Evolutionary conservation across 441 rosid species (phyloP), one percentile per base, ranked within the genome.

Genomic region (Croton laevigatus): DNA sequence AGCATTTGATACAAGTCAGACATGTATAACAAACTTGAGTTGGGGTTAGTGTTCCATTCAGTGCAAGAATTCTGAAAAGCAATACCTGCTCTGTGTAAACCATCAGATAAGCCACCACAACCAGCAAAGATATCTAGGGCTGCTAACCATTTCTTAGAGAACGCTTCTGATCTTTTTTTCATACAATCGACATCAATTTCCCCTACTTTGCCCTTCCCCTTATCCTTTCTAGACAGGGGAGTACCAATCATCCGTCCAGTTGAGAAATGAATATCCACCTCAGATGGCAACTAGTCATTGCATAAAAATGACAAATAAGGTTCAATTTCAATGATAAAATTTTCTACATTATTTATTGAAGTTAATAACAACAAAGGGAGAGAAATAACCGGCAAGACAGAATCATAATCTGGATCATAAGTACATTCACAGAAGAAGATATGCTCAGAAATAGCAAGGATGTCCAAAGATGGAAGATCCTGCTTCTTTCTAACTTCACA

Each of bases 91-190:
- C 70, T 81, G 22, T 84, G 78, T 76, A 95, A 81, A 37, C 98
- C 98, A 67, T 91, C 90, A 42, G 99, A 91, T 75, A 94, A 79
- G 60, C 98, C 99, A 75, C 98, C 99, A 81, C 98, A 94, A 67
- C 98, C 98, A 62, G 97, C 91, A 84, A 94, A 94, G 59, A 92
- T 89, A 79, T 92, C 98, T 22, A 92, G 73, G 3, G 98, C 90
- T 73, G 93, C 86, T 73, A 92, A 63, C 46, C 76, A 37, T 66
- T 73, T 79, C 63, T 61, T 73, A 64, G 76, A 66, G 61, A 77
- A 75, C 73, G 78, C 79, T 54, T 79, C 85, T n/a, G n/a, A n/a
- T 62, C 38, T 71, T 69, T 80, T 78, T 70, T 81, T 83, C 63
- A n/a, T n/a, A n/a, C n/a, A n/a, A n/a, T 74, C 84, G 67, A 20